A percentile compares a stretch with the other conserved stretches of the same genome.
phyloP scores from a whole-genome alignment of 2,329 filamentous ascomycete species.

The Aspergillus bombycis region DNA sequence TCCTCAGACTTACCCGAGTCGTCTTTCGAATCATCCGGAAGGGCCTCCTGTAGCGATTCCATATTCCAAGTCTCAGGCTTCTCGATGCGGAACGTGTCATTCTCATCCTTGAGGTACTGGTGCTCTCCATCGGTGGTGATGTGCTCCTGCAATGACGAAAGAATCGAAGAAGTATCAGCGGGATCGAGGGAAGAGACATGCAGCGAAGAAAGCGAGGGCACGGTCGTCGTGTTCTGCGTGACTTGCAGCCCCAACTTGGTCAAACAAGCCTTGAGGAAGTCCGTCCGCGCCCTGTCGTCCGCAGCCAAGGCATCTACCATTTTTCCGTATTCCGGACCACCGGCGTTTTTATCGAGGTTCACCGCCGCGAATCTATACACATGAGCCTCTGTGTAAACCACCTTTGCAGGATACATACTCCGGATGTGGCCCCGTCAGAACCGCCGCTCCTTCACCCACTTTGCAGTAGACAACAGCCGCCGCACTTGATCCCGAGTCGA shows the following conservation, averaged over 20 bases:
- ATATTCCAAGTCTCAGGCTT: slow-evolving; percentile 66
- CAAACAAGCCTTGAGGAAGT: slow-evolving; percentile 80
- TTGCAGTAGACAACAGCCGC: slow-evolving; percentile 84
- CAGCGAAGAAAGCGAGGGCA: slow-evolving; percentile 79
- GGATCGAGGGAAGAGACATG: slow-evolving; percentile 75
- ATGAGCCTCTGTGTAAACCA: neutral
- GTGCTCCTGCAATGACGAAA: slow-evolving; percentile 65
- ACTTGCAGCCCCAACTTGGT: slow-evolving; percentile 80
- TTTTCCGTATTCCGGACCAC: slow-evolving; percentile 69
- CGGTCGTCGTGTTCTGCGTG: slow-evolving; percentile 66
- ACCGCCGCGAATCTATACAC: slow-evolving; percentile 72
- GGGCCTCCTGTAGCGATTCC: slow-evolving; percentile 56
- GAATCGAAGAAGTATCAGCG: slow-evolving; percentile 68
- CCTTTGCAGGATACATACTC: slow-evolving; percentile 63
- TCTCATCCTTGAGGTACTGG: slow-evolving; percentile 76
- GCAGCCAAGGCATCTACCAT: slow-evolving; percentile 68
- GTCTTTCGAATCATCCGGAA: slow-evolving; percentile 45
- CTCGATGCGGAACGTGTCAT: slow-evolving; percentile 80
- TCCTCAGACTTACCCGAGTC: slow-evolving; percentile 47
- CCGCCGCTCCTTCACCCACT: slow-evolving; percentile 75
- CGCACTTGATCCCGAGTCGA: slow-evolving; percentile 72
- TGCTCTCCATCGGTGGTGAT: slow-evolving; percentile 67
- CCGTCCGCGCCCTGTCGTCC: slow-evolving; percentile 70
- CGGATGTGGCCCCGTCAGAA: slow-evolving; percentile 88
- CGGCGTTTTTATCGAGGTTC: slow-evolving; percentile 72